Evolutionary conservation across 2,329 filamentous ascomycete species (phyloP).

Genomic region (Paracoccidioides brasiliensis): DNA sequence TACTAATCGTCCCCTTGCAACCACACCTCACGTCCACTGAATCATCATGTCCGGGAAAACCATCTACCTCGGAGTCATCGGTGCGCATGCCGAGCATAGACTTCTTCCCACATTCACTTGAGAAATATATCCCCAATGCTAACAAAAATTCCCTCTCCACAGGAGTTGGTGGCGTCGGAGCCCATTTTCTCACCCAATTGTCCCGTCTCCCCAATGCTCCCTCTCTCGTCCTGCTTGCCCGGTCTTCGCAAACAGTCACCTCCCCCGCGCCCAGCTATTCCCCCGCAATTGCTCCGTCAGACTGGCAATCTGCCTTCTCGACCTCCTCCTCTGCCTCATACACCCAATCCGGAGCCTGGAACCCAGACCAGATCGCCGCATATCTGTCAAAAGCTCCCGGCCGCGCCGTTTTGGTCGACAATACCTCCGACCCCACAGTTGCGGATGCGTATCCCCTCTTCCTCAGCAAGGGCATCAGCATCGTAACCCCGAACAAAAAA

Average conservation of each 20-base stretch:
- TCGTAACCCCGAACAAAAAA: slow-evolving; percentile 98
- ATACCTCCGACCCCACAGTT: slow-evolving; percentile 81
- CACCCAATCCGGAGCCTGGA: slow-evolving; percentile 34
- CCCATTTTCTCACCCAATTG: slow-evolving; percentile 77
- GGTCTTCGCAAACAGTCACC: slow-evolving; percentile 71
- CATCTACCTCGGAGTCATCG: slow-evolving; percentile 32
- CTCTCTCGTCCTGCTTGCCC: slow-evolving; percentile 70
- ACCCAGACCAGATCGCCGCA: slow-evolving; percentile 56
- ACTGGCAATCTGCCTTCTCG: slow-evolving; percentile 48
- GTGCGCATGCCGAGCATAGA: slow-evolving; percentile 14
- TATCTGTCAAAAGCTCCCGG: slow-evolving; percentile 68
- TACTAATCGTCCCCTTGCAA: neutral
- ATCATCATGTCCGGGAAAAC: slow-evolving; percentile 21
- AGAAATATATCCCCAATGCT: neutral
- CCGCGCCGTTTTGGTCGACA: slow-evolving; percentile 79
- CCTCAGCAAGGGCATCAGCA: slow-evolving; percentile 67
- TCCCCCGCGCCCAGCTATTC: slow-evolving; percentile 54
- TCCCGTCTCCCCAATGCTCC: slow-evolving; percentile 55
- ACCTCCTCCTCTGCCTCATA: slow-evolving; percentile 55
- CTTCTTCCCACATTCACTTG: neutral
- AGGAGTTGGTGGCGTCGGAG: slow-evolving; percentile 90
- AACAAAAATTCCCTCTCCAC: slow-evolving; percentile 11
- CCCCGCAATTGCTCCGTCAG: slow-evolving; percentile 46
- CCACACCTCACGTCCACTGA: neutral
- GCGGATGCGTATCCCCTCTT: slow-evolving; percentile 73